phyloP scores from a whole-genome alignment of 805 yeast genomes.

The Myxozyma neotropica region DNA sequence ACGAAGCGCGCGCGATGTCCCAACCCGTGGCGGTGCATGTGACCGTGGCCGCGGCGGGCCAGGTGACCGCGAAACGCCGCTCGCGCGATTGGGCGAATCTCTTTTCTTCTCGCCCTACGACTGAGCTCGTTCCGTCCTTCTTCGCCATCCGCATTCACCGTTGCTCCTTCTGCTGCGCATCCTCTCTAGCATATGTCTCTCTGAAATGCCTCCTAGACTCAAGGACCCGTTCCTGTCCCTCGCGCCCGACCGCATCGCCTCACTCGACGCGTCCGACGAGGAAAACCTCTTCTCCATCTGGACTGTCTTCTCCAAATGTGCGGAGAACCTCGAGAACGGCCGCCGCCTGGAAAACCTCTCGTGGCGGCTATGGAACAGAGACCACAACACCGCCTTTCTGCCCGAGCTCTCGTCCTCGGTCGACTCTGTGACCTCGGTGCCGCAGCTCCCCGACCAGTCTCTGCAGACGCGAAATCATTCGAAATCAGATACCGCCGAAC shows the following conservation, averaged over 20 bases:
- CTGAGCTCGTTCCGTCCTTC: neutral
- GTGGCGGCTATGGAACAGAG: conserved; percentile 46
- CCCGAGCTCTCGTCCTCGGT: conserved; percentile 17
- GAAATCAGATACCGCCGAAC: conserved; percentile 30
- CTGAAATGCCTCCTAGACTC: conserved; percentile 1
- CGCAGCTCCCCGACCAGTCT: neutral
- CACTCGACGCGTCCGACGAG: conserved; percentile 38
- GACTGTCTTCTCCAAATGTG: conserved; percentile 44
- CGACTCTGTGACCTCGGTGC: conserved; percentile 5
- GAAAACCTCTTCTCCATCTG: conserved; percentile 39
- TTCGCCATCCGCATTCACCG: neutral
- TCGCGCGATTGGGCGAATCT: conserved; percentile 15
- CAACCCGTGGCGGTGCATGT: conserved; percentile 6
- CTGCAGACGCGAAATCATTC: neutral
- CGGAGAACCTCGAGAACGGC: conserved; percentile 44
- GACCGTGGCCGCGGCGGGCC: conserved; percentile 18
- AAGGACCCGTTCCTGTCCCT: conserved; percentile 34
- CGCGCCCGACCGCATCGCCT: conserved; percentile 30
- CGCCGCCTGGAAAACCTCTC: conserved; percentile 45
- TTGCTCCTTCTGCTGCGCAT: too few species aligned
- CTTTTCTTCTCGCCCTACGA: neutral
- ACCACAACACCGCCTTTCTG: conserved; percentile 13
- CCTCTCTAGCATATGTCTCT: neutral
- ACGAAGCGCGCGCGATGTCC: neutral
- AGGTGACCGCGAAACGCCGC: conserved; percentile 15